A percentile compares a stretch with the other conserved stretches of the same genome.
phyloP scores from a whole-genome alignment of 495 filamentous ascomycete species.

The Rusavskia elegans region DNA sequence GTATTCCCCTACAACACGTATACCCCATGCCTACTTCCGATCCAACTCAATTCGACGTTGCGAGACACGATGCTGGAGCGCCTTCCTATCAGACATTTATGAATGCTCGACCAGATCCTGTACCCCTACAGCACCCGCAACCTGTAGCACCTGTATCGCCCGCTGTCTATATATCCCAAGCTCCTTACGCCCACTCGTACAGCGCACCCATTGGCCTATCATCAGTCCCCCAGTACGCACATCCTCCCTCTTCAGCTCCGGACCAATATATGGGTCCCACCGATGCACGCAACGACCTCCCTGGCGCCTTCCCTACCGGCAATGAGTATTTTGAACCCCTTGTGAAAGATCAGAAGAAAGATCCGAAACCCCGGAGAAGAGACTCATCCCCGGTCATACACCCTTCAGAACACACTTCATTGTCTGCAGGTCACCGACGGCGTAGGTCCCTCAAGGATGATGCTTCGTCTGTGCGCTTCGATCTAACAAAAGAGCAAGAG shows the following conservation, averaged over 20 bases:
- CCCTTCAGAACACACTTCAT: slow-evolving; percentile 1
- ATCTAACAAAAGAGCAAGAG: slow-evolving; percentile 31
- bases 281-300: neutral
- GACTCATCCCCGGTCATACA: slow-evolving; percentile 9
- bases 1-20: slow-evolving; percentile 27
- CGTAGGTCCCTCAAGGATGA: slow-evolving; percentile 26
- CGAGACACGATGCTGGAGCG: slow-evolving; percentile 29
- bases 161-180: slow-evolving; percentile 33
- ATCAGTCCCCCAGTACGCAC: slow-evolving; percentile 12
- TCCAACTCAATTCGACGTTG: slow-evolving; percentile 40
- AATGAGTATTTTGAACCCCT: neutral
- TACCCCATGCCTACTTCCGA: slow-evolving; percentile 47
- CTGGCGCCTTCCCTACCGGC: neutral
- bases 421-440: slow-evolving; percentile 9
- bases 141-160: slow-evolving; percentile 40
- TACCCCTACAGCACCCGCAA: slow-evolving; percentile 42
- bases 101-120: slow-evolving; percentile 25
- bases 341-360: neutral
- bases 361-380: slow-evolving; percentile 2
- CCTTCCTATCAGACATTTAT: slow-evolving; percentile 30
- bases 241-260: neutral
- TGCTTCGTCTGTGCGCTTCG: slow-evolving; percentile 28
- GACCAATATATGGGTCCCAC: neutral
- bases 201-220: slow-evolving; percentile 21
- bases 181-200: slow-evolving; percentile 20